Base-by-base conservation (phyloP, 371 early-diverging fungal genomes). In the Mortierella sp. region DNA sequence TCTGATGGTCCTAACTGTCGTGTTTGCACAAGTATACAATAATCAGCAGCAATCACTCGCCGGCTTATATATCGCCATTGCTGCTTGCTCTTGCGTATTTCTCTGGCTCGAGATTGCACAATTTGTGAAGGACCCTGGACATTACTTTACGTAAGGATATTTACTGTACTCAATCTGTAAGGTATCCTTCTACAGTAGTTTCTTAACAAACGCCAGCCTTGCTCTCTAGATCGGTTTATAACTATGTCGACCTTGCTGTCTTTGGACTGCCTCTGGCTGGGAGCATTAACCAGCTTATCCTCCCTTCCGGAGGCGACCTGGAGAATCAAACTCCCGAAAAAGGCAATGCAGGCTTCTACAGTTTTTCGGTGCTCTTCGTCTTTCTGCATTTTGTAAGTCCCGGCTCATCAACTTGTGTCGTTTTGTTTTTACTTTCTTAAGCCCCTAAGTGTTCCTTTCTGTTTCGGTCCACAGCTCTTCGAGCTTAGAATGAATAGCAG, bases 371-470 rank as follows among this genome's bases (percentile, higher is more conserved):
- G 19, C 24, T 53, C 39, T 24, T 53, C 34, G 21, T 53, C 1
- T 53, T 53, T 39, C 26, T 53, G 19, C 53, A 53, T 24, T 14
- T 53, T 31, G 53, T 53, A 53, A 53, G 50, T 24, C 5, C 21
- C 1, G 44, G n/a, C 7, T 21, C 15, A 43, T 11, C 7, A 34
- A 11, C 34, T 34, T 5, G 5, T 34, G 34, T 43, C n/a, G 12
- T 2, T 15, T 19, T 43, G n/a, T 4, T 14, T 21, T 7, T 43
- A 17, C n/a, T 43, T 12, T 7, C 4, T n/a, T 15, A 15, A 12
- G 14, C 21, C 1, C 19, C 44, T 17, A n/a, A 43, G 11, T 39
- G 5, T 17, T 39, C 14, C 17, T 6, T 43, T 21, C 12, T n/a
- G n/a, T 43, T 19, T 12, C 2, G 44, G 44, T n/a, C 1, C 44